phyloP scores from a whole-genome alignment of 495 filamentous ascomycete genomes.

The Aspergillus avenaceus region DNA sequence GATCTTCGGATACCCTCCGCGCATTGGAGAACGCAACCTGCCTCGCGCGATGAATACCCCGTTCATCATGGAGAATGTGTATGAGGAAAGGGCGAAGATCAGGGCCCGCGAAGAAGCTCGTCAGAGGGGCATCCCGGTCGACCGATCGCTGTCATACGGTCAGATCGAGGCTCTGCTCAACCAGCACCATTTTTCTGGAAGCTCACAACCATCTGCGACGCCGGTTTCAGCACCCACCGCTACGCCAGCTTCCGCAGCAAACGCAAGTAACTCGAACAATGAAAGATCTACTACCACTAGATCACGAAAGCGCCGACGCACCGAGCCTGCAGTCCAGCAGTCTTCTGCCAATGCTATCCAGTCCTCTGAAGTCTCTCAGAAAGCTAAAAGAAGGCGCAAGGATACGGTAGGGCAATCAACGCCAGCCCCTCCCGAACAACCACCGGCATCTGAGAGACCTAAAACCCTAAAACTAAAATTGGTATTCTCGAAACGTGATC shows the following conservation, averaged over 20 bases:
- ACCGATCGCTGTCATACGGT: conserved; percentile 10
- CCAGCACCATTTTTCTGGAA: conserved; percentile 5
- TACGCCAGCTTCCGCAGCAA: not conserved
- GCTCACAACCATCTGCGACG: not conserved
- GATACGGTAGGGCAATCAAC: not conserved
- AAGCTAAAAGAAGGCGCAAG: conserved; percentile 12
- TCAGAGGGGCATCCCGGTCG: conserved; percentile 9
- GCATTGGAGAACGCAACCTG: conserved; percentile 36
- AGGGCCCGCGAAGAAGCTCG: conserved; percentile 17
- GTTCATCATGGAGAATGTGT: conserved; percentile 17
- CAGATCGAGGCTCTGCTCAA: conserved; percentile 13
- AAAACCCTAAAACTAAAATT: not conserved
- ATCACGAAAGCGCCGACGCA: conserved; percentile 17
- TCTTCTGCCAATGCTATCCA: not conserved
- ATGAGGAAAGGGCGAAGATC: conserved; percentile 16
- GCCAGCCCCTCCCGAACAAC: not conserved
- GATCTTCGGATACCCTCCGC: conserved; percentile 37
- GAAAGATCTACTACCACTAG: not conserved
- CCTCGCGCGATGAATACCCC: conserved; percentile 12
- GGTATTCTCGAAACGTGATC: not conserved
- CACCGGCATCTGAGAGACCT: not conserved
- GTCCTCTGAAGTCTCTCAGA: not conserved
- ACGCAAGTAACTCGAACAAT: not conserved
- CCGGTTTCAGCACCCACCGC: not conserved
- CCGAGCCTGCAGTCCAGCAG: not conserved